Evolutionary conservation across 148 eudicot species (phyloP), one percentile per base, ranked within the genome.

Genomic region (Heliosperma pusillum): DNA sequence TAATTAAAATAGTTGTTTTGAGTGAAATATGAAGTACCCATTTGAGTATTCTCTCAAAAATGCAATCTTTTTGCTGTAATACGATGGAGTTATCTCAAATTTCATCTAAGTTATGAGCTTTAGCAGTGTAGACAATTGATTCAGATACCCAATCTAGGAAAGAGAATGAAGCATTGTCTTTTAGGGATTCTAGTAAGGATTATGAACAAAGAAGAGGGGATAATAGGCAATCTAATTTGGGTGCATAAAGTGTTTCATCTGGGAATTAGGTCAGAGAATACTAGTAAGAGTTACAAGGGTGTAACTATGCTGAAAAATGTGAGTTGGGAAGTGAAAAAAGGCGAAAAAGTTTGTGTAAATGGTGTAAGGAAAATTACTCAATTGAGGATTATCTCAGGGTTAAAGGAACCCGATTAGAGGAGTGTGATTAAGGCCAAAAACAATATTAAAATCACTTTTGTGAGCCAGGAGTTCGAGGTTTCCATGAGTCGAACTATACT

Each of bases 301-400:
- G 93, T 83, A 15, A 92, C 97, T 57, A 87, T 95, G 56, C 64
- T 95, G 87, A 87, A 86, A 74, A 80, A 95, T 75, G 93, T 92
- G 61, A 88, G 61, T 68, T 95, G 99, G 99, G 99, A 95, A 40
- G 99, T 95, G 73, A 92, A 92, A 74, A 92, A 92, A 72, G 94
- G 99, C 0, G 99, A 95, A 69, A 95, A 92, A 70, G 97, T 95
- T 2, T 97, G 99, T 36, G 97, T 95, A 17, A 95, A 92, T 85
- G 99, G 99, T 30, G 99, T 97, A 11, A 97, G 99, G 25, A 95
- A 92, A 72, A 95, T 97, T 3, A 95, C 97, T 69, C 99, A 95
- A 62, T 60, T 95, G 86, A 95, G 97, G 58, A 95, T 95, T 73
- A 87, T 95, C 30, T 44, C 97, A n/a, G 99, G 97, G 26, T 66